Percentiles rank a stretch among this genome's conserved stretches.
Evolutionary conservation across 225 moss, liverwort and hornwort genomes (phyloP).

Genomic region (Neckera pumila): DNA sequence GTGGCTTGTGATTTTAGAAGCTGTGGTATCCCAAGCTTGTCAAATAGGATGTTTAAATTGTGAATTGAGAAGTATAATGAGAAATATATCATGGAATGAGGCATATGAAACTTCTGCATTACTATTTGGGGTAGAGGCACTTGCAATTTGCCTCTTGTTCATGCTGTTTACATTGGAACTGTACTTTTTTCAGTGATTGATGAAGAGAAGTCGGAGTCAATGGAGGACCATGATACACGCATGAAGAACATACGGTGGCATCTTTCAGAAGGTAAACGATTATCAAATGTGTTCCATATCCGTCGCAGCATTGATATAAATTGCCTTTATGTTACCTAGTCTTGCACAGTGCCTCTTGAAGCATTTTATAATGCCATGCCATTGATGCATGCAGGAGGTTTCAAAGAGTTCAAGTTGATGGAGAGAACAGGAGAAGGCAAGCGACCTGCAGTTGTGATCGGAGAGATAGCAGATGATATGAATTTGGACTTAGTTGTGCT

Average conservation of each 20-base stretch:
- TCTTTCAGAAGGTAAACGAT: slow-evolving; percentile 53
- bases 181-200: slow-evolving; percentile 49
- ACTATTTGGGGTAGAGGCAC: neutral
- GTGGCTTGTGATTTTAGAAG: neutral
- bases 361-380: neutral
- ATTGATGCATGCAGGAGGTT: slow-evolving; percentile 43
- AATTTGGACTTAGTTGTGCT: slow-evolving; percentile 77
- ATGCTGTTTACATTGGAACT: neutral
- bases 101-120: neutral
- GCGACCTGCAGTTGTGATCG: slow-evolving; percentile 74
- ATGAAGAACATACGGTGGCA: slow-evolving; percentile 87
- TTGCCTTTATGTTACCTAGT: neutral
- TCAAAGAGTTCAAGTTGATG: slow-evolving; percentile 65
- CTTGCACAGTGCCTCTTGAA: neutral
- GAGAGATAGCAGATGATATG: slow-evolving; percentile 89
- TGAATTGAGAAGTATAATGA: neutral
- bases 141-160: neutral
- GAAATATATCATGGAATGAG: neutral
- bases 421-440: slow-evolving; percentile 71
- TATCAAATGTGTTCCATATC: neutral
- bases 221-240: slow-evolving; percentile 63
- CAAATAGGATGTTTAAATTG: neutral
- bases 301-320: neutral
- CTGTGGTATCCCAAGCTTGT: neutral
- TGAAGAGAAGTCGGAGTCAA: slow-evolving; percentile 42